A percentile compares a stretch with the other conserved stretches of the same genome.
Evolutionary conservation across 2,329 filamentous ascomycete species (phyloP).

Genomic region (Xylariaceae sp.): DNA sequence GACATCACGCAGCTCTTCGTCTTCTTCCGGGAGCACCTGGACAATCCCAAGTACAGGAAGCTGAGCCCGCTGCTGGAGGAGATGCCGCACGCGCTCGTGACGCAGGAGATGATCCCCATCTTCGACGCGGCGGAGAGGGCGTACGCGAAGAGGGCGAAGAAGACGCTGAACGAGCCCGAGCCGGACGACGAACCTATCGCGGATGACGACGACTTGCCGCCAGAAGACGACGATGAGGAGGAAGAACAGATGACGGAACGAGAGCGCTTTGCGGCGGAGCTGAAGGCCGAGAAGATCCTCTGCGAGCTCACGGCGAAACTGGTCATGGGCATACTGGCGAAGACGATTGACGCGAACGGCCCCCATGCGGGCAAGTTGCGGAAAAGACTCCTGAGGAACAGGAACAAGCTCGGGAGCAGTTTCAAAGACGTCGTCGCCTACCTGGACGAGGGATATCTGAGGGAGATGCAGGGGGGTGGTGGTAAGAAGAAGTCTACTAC

Average conservation of each 20-base stretch:
- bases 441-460: constrained; percentile 64
- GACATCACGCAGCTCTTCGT: constrained; percentile 79
- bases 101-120: constrained; percentile 65
- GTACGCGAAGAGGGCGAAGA: constrained; percentile 65
- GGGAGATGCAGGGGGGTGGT: constrained; percentile 33
- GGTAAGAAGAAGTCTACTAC: constrained; percentile 37
- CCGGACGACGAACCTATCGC: constrained; percentile 70
- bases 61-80: constrained; percentile 62
- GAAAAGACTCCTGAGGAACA: constrained; percentile 71
- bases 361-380: constrained; percentile 58
- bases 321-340: constrained; percentile 71
- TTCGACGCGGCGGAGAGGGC: constrained; percentile 72
- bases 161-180: constrained; percentile 56
- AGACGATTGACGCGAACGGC: constrained; percentile 63
- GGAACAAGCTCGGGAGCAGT: constrained; percentile 72
- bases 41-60: constrained; percentile 46
- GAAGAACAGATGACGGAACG: constrained; percentile 49
- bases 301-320: constrained; percentile 83
- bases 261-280: constrained; percentile 57
- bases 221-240: constrained; percentile 54
- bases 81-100: constrained; percentile 56
- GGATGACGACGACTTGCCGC: constrained; percentile 57
- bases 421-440: constrained; percentile 79
- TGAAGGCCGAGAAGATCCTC: constrained; percentile 77
- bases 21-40: constrained; percentile 55